These are phyloP conservation scores for Dendrocalamus latiflorus DNA, from an alignment of 202 grass and related monocot species.

Conservation along the genomic window DNA sequence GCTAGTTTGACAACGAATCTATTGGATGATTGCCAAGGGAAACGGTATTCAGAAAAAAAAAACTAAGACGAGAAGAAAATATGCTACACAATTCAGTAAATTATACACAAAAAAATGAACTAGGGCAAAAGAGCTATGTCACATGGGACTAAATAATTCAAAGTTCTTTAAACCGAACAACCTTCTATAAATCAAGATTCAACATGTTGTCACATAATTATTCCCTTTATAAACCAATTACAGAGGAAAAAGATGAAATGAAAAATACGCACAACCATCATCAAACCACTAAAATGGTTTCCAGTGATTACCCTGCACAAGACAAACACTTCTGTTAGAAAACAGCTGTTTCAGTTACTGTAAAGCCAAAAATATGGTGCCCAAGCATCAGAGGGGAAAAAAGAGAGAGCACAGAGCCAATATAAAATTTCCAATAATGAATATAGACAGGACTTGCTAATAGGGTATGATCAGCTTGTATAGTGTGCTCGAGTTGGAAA, in stretches of 20 bases:
- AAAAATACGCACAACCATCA: slow-evolving; percentile 33
- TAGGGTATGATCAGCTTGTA: background rate
- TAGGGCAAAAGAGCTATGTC: slow-evolving; percentile 1
- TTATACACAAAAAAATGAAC: background rate
- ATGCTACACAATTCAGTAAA: background rate
- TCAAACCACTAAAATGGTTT: slow-evolving; percentile 47
- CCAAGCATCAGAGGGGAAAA: background rate
- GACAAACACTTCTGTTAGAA: slow-evolving; percentile 10
- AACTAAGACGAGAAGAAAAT: background rate
- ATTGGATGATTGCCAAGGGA: background rate
- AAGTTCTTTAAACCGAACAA: slow-evolving; percentile 36
- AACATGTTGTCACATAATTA: too few relatives aligned
- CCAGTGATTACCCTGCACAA: slow-evolving; percentile 43
- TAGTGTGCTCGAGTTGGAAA: background rate
- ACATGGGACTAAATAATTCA: slow-evolving; percentile 14
- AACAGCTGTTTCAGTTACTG: background rate
- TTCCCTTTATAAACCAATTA: too few relatives aligned
- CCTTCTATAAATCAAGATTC: too few relatives aligned
- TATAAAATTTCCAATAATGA: background rate
- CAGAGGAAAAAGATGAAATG: slow-evolving; percentile 40
- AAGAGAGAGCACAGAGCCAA: background rate
- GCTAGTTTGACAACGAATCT: background rate
- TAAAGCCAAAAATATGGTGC: background rate
- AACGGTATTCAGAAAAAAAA: background rate
- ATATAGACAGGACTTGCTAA: background rate